Evolutionary conservation across 1,284 basidiomycete species (phyloP).

Genomic region (Pulchroboletus neoregius): DNA sequence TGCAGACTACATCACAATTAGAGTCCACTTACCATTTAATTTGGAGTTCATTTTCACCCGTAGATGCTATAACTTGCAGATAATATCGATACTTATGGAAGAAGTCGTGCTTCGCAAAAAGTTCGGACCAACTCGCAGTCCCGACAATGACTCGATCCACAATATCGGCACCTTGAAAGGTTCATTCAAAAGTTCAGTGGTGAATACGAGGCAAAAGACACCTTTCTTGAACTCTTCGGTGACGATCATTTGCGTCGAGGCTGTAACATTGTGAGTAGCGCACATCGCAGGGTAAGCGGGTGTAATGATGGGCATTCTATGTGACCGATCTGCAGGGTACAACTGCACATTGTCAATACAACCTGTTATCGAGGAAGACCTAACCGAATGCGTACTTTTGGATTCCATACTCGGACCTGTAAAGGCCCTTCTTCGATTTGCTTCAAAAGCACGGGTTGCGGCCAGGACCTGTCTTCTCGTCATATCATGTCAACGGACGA

Average conservation of each 20-base stretch:
- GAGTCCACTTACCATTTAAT: conserved; percentile 78
- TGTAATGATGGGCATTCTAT: conserved; percentile 99
- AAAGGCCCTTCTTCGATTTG: conserved; percentile 95
- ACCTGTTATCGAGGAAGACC: neutral
- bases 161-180: conserved; percentile 73
- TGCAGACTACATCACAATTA: conserved; percentile 1
- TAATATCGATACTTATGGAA: conserved; percentile 98
- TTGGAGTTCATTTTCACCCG: conserved; percentile 79
- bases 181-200: conserved; percentile 4
- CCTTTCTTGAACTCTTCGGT: conserved; percentile 95
- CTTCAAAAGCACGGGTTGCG: conserved; percentile 93
- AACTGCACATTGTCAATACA: conserved; percentile 46
- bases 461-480: conserved; percentile 75
- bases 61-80: conserved; percentile 95
- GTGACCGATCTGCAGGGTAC: conserved; percentile 89
- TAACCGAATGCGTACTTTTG: conserved; percentile 56
- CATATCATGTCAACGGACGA: conserved; percentile 2
- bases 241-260: conserved; percentile 95
- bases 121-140: conserved; percentile 83
- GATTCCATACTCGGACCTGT: conserved; percentile 97
- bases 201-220: conserved; percentile 27
- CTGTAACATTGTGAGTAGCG: conserved; percentile 96
- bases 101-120: conserved; percentile 94
- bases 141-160: conserved; percentile 90
- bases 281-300: conserved; percentile 99